Evolutionary conservation across 192 early-diverging fungal species (phyloP).

Genomic region (Backusella parvicylindrica): DNA sequence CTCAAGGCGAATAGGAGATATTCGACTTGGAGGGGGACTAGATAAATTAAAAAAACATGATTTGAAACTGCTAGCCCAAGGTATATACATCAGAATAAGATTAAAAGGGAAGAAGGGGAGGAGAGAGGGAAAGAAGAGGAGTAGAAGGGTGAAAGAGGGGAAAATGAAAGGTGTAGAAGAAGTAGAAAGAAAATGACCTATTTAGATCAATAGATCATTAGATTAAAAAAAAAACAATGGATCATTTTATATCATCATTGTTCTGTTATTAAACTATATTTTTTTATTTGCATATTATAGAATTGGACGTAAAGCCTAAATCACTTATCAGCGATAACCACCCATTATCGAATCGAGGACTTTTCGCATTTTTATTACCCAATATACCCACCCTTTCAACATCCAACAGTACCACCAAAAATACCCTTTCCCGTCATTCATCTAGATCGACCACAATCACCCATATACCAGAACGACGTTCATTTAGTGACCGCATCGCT

Average conservation of each 20-base stretch:
- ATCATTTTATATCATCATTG: not conserved
- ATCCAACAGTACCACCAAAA: not conserved
- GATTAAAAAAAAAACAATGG: not conserved
- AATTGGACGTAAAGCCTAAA: slow-evolving; percentile 2
- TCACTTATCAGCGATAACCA: slow-evolving; percentile 2
- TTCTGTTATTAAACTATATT: not conserved
- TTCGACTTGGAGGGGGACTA: slow-evolving; percentile 3
- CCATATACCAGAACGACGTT: not conserved
- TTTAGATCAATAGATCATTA: not conserved
- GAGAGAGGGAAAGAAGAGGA: not conserved
- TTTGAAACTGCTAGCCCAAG: slow-evolving; percentile 1
- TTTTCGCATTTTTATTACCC: slow-evolving; percentile 4
- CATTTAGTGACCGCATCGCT: not conserved
- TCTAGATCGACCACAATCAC: not conserved
- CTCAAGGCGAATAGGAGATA: not conserved
- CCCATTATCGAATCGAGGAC: not conserved
- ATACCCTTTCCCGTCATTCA: not conserved
- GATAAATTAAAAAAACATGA: slow-evolving; percentile 7
- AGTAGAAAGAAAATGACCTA: not conserved
- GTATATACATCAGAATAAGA: not conserved
- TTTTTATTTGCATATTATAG: not conserved
- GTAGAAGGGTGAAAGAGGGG: not conserved
- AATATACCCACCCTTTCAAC: not conserved
- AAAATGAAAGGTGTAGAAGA: not conserved
- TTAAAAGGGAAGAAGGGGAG: not conserved